Evolutionary conservation across 768 basidiomycete species (phyloP).

Genomic region (Tylopilus rubrobrunneus): DNA sequence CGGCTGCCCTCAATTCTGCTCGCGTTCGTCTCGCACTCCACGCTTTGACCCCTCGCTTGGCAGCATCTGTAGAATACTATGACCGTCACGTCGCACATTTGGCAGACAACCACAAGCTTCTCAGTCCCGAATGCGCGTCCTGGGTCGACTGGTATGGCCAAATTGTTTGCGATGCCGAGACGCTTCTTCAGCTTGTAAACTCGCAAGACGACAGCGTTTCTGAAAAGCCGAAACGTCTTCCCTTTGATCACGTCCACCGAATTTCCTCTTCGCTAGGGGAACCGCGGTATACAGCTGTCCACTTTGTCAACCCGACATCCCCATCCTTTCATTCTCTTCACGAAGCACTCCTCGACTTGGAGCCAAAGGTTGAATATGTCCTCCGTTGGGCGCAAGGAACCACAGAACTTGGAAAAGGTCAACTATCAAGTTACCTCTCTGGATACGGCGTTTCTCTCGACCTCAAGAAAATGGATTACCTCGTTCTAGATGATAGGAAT

Average conservation of each 20-base stretch:
- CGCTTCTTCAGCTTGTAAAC: conserved; percentile 49
- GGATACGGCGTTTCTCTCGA: conserved; percentile 93
- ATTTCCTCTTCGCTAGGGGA: conserved; percentile 41
- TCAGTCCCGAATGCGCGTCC: conserved; percentile 45
- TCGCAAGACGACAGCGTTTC: conserved; percentile 39
- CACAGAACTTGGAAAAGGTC: conserved; percentile 34
- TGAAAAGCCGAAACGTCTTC: conserved; percentile 40
- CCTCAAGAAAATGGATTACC: conserved; percentile 96
- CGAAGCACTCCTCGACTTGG: conserved; percentile 49
- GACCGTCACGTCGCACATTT: conserved; percentile 31
- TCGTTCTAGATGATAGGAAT: conserved; percentile 84
- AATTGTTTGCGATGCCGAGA: conserved; percentile 64
- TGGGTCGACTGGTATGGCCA: conserved; percentile 87
- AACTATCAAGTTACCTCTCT: conserved; percentile 49
- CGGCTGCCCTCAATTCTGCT: conserved; percentile 49
- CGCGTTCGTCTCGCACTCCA: conserved; percentile 77
- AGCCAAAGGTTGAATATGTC: conserved; percentile 63
- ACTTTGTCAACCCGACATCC: conserved; percentile 71
- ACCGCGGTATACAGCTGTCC: conserved; percentile 63
- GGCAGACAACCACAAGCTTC: conserved; percentile 25
- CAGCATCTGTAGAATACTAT: conserved; percentile 82
- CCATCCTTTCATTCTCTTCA: conserved; percentile 71
- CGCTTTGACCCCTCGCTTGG: conserved; percentile 72
- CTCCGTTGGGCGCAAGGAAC: conserved; percentile 44
- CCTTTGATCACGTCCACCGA: conserved; percentile 77